Evolutionary conservation across 2,329 filamentous ascomycete species (phyloP), one percentile per base, ranked within the genome.

Genomic region (Penicillium sp.): DNA sequence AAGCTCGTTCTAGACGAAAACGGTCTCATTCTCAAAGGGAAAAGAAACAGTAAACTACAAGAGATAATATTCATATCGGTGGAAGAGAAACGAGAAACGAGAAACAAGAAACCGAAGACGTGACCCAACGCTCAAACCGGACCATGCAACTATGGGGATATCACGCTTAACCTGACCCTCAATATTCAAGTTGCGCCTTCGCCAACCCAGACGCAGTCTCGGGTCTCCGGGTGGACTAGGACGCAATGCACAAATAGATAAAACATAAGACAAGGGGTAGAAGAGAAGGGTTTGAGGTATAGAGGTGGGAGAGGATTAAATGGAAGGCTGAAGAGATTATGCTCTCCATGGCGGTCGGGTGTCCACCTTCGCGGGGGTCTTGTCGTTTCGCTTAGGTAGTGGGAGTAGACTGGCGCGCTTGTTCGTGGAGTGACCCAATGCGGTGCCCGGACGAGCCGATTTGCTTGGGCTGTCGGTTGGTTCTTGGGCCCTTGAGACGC

Each of bases 351-450:
- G 69, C 10, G 72, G 72, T 33, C 69, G 66, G 7, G 68, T 61
- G 31, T 66, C 64, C 27, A 65, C 68, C 38, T 55, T 65, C 48
- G 53, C 55, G 13, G 63, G 40, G 5, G 62, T 54, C 51, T 64
- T 67, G 11, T 67, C 69, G 4, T 50, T 54, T n/a, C 60, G 60
- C 47, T 66, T 72, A 2, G 70, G 68, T 41, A 74, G 48, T 20
- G 74, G 74, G 33, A 76, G 63, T 50, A 76, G 60, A 58, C 74
- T 76, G 28, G 64, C 62, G 11, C 74, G 67, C 13, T 71, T 68
- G 44, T 60, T 68, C 10, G 58, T 63, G 2, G 70, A 69, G 58
- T 74, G 72, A 1, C 73, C 72, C 10, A 75, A 59, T 2, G 72
- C 58, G 2, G 73, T 74, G 1, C 68, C 72, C 1, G 74, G 73